Evolutionary conservation across 257 asterid species (phyloP).

Genomic region (Solanum acaule): DNA sequence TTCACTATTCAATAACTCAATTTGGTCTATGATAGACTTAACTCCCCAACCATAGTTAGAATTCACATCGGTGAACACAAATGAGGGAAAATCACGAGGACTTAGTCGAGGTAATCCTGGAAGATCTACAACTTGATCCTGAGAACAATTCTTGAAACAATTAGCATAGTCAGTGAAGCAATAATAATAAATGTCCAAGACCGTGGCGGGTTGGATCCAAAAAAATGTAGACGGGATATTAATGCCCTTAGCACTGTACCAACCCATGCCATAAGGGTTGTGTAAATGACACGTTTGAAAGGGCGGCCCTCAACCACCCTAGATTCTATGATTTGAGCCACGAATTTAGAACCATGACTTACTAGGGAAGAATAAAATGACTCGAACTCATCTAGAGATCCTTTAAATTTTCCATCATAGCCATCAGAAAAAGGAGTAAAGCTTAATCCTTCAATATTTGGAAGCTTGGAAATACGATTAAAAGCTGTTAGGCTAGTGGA

Average conservation of each 20-base stretch:
- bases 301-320: neutral
- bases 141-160: neutral
- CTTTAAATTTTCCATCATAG: neutral
- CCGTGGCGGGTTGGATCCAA: constrained; percentile 7
- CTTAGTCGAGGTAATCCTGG: neutral
- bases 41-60: neutral
- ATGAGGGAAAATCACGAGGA: constrained; percentile 1
- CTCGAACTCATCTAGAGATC: neutral
- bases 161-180: neutral
- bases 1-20: neutral
- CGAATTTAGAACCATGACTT: neutral
- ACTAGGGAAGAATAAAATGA: neutral
- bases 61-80: neutral
- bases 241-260: neutral
- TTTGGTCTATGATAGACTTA: neutral
- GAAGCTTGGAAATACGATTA: neutral
- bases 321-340: neutral
- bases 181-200: constrained; percentile 4
- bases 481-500: neutral
- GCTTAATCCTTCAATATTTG: neutral
- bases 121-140: neutral
- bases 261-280: neutral
- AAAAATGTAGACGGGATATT: neutral
- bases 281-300: neutral
- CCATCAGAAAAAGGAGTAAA: constrained; percentile 1